Evolutionary conservation across 345 rosid genomes (phyloP).

Genomic region (Aethionema arabicum): DNA sequence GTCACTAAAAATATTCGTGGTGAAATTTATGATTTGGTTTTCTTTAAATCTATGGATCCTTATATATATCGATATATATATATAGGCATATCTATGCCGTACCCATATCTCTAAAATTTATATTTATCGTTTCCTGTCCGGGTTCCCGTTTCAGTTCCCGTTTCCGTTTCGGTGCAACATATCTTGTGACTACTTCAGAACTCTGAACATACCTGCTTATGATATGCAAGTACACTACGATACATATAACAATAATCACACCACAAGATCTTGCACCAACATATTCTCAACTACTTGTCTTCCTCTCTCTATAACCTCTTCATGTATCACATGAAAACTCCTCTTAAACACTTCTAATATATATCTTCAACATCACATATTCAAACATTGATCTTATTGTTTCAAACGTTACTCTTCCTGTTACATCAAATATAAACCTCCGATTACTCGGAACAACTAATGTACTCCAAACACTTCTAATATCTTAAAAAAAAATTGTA

Average conservation of each 20-base stretch:
- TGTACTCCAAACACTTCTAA: constrained; percentile 60
- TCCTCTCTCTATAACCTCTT: constrained; percentile 65
- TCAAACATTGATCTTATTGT: constrained; percentile 62
- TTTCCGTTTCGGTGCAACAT: too few relatives aligned
- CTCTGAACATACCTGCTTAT: constrained; percentile 25
- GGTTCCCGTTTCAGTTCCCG: too few relatives aligned
- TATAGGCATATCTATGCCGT: too few relatives aligned
- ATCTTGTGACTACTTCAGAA: constrained; percentile 24
- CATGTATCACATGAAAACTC: constrained; percentile 46
- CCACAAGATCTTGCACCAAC: constrained; percentile 71
- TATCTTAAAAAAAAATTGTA: too few relatives aligned
- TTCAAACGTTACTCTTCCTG: constrained; percentile 85
- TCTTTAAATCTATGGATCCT: too few relatives aligned
- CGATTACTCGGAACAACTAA: constrained; percentile 72
- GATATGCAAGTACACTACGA: constrained; percentile 77
- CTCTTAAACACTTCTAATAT: constrained; percentile 54
- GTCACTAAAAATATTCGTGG: too few relatives aligned
- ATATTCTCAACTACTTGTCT: constrained; percentile 59
- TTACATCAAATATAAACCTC: constrained; percentile 80
- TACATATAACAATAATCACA: constrained; percentile 59
- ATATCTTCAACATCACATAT: constrained; percentile 61
- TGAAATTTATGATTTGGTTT: too few relatives aligned
- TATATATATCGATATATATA: too few relatives aligned
- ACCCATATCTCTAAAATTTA: too few relatives aligned
- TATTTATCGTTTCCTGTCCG: too few relatives aligned